Conservation (phyloP, 805 yeast genomes). For the Teunomyces pallodes region DNA sequence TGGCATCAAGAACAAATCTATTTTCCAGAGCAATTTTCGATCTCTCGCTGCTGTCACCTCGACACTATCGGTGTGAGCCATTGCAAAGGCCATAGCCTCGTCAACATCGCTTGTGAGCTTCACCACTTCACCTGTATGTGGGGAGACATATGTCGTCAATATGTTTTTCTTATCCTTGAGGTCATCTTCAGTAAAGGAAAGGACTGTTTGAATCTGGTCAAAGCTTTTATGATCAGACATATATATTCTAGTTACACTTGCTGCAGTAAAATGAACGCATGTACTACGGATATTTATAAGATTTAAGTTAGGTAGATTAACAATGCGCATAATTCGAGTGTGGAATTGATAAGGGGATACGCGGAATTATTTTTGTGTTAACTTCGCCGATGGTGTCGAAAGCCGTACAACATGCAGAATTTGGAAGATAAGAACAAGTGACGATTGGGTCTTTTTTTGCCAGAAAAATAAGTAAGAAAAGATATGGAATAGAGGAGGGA, state of each 20-base stretch:
- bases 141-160: conserved; percentile 17
- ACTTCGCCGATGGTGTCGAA: no score
- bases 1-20: conserved; percentile 51
- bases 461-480: no score
- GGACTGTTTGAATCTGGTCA: conserved; percentile 6
- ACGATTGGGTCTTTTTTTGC: no score
- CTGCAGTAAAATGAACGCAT: no score
- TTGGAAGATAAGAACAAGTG: no score
- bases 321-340: no score
- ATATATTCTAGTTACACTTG: neutral
- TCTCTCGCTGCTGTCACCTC: conserved; percentile 28
- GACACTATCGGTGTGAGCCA: conserved; percentile 18
- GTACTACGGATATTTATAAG: no score
- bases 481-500: no score
- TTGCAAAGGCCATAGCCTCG: conserved; percentile 43
- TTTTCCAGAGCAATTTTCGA: conserved; percentile 43
- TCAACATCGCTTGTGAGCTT: conserved; percentile 40
- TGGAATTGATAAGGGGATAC: no score
- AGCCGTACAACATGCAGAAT: no score
- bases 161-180: conserved; percentile 9
- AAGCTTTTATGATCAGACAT: neutral
- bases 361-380: no score
- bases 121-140: conserved; percentile 17
- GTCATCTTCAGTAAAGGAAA: conserved; percentile 13
- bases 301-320: no score